phyloP scores from a whole-genome alignment of 306 rosid species.

The Betula pendula region DNA sequence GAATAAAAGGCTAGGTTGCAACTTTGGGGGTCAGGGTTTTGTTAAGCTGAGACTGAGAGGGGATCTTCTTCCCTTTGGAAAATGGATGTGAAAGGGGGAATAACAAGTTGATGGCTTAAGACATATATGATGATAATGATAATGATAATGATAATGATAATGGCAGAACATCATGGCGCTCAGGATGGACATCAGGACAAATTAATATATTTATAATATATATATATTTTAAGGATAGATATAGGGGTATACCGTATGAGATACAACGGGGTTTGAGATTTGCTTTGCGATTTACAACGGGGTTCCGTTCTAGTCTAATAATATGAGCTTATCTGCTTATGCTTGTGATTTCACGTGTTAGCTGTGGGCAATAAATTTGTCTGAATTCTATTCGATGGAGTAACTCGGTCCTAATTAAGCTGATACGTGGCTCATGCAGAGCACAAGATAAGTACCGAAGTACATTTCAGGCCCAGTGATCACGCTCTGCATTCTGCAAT shows the following conservation, averaged over 20 bases:
- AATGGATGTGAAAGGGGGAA: conserved; percentile 2
- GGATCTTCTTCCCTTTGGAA: background rate
- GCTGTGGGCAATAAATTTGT: conserved; percentile 30
- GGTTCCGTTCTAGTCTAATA: too few species aligned
- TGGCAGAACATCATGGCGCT: conserved; percentile 7
- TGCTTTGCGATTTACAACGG: background rate
- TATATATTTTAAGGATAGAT: conserved; percentile 38
- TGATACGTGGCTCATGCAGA: conserved; percentile 31
- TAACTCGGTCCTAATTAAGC: conserved; percentile 28
- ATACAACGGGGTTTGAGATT: background rate
- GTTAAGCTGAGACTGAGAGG: conserved; percentile 2
- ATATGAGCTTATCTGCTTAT: conserved; percentile 35
- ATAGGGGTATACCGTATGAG: conserved; percentile 28
- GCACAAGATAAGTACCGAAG: background rate
- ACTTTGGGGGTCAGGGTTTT: conserved; percentile 46
- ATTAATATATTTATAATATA: too few species aligned
- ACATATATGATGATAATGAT: background rate
- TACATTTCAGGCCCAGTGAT: conserved; percentile 14
- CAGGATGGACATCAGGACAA: conserved; percentile 51
- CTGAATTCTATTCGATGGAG: conserved; percentile 29
- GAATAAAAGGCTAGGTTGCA: conserved; percentile 4
- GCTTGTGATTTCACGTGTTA: conserved; percentile 27
- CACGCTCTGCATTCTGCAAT: background rate
- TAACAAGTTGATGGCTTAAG: conserved; percentile 22
- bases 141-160: conserved; percentile 16